A percentile compares a stretch with the other conserved stretches of the same genome.
Evolutionary conservation across 2,329 filamentous ascomycete genomes (phyloP).

Genomic region (Arthrinium phaeospermum): DNA sequence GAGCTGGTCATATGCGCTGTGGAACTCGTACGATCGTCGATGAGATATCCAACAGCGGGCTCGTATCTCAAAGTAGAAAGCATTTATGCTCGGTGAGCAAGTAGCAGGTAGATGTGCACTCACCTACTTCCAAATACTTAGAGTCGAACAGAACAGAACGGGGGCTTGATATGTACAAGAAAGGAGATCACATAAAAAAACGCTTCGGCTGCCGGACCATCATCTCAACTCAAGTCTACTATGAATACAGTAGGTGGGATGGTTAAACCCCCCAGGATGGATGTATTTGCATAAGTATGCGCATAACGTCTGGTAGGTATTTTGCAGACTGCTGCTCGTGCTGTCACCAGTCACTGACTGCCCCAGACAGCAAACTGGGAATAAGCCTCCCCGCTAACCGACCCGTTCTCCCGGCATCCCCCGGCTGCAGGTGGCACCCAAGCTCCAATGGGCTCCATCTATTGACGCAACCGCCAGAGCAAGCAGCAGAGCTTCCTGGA

Average conservation of each 20-base stretch:
- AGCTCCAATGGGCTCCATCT: slow-evolving; percentile 10
- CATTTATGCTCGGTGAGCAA: no score
- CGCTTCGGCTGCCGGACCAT: no score
- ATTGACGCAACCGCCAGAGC: slow-evolving; percentile 16
- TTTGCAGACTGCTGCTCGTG: background rate
- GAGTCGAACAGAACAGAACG: background rate
- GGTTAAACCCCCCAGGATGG: no score
- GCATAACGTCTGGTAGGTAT: background rate
- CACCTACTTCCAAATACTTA: background rate
- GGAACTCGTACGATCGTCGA: background rate
- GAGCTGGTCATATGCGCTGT: background rate
- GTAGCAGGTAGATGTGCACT: background rate
- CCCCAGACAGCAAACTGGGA: background rate
- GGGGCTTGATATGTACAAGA: no score
- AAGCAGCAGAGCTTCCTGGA: slow-evolving; percentile 1
- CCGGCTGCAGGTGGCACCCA: slow-evolving; percentile 15
- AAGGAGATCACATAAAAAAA: no score
- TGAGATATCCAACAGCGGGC: background rate
- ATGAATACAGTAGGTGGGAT: no score
- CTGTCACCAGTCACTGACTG: no score
- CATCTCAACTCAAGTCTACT: no score
- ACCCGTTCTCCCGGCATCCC: slow-evolving; percentile 12
- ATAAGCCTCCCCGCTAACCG: slow-evolving; percentile 12
- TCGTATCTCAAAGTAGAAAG: background rate
- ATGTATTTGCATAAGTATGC: background rate